Evolutionary conservation across 805 yeast genomes (phyloP).

Genomic region (Yamadazyma tumulicola): DNA sequence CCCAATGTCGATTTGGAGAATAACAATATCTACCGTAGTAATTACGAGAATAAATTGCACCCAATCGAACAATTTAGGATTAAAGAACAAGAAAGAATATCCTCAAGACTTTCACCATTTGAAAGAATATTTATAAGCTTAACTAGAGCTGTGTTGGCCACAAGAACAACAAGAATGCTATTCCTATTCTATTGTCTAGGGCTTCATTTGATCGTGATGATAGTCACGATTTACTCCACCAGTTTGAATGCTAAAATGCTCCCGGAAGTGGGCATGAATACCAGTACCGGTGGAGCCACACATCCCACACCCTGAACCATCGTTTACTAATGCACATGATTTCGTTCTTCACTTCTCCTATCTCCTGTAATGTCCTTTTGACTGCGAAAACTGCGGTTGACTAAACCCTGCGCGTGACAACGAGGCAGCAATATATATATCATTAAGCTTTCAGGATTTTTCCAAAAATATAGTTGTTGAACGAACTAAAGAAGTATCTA

Average conservation of each 20-base stretch:
- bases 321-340: background rate
- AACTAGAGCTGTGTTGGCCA: constrained; percentile 73
- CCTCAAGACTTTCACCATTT: constrained; percentile 66
- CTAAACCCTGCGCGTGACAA: too few species aligned
- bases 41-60: constrained; percentile 74
- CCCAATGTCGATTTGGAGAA: constrained; percentile 50
- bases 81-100: constrained; percentile 71
- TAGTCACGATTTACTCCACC: constrained; percentile 55
- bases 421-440: too few species aligned
- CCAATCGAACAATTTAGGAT: constrained; percentile 82
- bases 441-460: too few species aligned
- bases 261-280: constrained; percentile 43
- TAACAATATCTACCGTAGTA: constrained; percentile 49
- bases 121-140: constrained; percentile 75
- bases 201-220: constrained; percentile 69
- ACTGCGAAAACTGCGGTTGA: too few species aligned
- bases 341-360: too few species aligned
- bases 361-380: too few species aligned
- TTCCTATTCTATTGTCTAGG: constrained; percentile 73
- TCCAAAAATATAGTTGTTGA: too few species aligned
- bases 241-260: constrained; percentile 42
- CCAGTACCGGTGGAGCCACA: constrained; percentile 40
- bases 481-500: too few species aligned
- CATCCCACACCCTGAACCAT: too few species aligned
- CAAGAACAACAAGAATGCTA: constrained; percentile 64